Conservation (phyloP, 352 stramenopile species). For the Globisporangium alternatum region DNA sequence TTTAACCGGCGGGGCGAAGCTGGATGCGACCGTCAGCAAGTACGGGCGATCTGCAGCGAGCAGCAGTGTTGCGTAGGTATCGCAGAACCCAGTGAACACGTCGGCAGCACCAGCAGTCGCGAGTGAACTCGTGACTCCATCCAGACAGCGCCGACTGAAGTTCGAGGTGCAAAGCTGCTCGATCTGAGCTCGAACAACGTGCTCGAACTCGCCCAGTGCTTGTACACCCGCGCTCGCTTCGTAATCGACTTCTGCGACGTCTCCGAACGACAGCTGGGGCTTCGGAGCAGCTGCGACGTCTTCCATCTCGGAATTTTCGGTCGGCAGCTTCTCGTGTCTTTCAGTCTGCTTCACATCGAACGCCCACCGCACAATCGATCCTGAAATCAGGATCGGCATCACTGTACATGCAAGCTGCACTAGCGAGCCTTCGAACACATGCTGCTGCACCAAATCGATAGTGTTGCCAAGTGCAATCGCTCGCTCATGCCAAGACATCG, state of each 20-base stretch:
- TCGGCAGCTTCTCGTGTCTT: conserved; percentile 1
- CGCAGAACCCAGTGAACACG: conserved; percentile 29
- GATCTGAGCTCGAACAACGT: conserved; percentile 16
- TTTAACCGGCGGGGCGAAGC: conserved; percentile 38
- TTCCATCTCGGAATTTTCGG: conserved; percentile 32
- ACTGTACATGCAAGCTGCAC: conserved; percentile 20
- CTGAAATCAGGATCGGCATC: conserved; percentile 27
- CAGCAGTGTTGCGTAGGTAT: conserved; percentile 38
- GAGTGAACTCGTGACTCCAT: conserved; percentile 13
- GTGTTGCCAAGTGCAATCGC: conserved; percentile 33
- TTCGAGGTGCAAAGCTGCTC: conserved; percentile 16
- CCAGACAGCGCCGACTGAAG: conserved; percentile 38
- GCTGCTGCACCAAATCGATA: conserved; percentile 28
- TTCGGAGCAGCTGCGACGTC: conserved; percentile 18
- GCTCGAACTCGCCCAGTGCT: conserved; percentile 3
- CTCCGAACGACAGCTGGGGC: neutral
- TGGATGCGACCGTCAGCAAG: conserved; percentile 40
- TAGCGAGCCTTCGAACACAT: conserved; percentile 26
- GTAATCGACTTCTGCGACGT: neutral
- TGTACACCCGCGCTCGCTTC: neutral
- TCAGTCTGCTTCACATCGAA: conserved; percentile 31
- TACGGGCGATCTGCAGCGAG: conserved; percentile 40
- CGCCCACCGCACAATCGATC: conserved; percentile 34
- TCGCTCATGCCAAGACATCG: conserved; percentile 29
- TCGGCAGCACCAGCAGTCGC: conserved; percentile 9